Base-by-base conservation (phyloP, 805 yeast species). In the Myxozyma sirexii region DNA sequence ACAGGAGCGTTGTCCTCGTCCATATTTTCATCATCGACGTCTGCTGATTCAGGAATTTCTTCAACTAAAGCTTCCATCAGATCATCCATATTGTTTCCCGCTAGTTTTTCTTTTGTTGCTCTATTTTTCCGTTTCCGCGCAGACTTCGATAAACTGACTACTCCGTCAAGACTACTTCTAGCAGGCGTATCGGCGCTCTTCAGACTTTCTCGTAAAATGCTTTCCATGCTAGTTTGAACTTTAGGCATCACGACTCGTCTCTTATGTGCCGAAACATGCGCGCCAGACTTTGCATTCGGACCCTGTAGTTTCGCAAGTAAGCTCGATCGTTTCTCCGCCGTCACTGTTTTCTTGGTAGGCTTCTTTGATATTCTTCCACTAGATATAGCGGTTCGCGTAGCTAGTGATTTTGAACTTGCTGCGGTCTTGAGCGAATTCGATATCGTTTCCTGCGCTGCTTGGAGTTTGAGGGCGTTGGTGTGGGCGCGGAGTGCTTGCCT, bases 401-500 rank as follows among this genome's bases (percentile, higher is more conserved):
- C 33, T 26, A 51, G 31, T 15, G 55, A 38, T 37, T 31, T 37
- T 10, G 59, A 56, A 23, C 21, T 24, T 5, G 54, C 19, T 13
- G 59, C 50, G 7, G 31, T 21, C 24, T 3, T 27, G 2, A 51
- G 19, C 1, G 62, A 39, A 15, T 41, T 33, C 21, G 51, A 58
- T 37, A 62, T 50, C 19, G 64, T 48, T 13, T 46, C 53, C 29
- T 56, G 33, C 8, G 60, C 59, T 5, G 66, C 66, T 26, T 49
- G 57, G 8, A 59, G 61, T 38, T 62, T 62, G 15, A 62, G 53
- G 3, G 60, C 57, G 38, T 62, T 35, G 8, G 47, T 27, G 42
- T 62, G 59, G 7, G 64, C 66, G 12, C 66, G 63, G 10, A 47
- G 53, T 3, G 57, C 64, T 41, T 60, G 66, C 17, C 66, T 56